Evolutionary conservation across 2,329 filamentous ascomycete species (phyloP), one percentile per base, ranked within the genome.

Genomic region (Aureobasidium lini): DNA sequence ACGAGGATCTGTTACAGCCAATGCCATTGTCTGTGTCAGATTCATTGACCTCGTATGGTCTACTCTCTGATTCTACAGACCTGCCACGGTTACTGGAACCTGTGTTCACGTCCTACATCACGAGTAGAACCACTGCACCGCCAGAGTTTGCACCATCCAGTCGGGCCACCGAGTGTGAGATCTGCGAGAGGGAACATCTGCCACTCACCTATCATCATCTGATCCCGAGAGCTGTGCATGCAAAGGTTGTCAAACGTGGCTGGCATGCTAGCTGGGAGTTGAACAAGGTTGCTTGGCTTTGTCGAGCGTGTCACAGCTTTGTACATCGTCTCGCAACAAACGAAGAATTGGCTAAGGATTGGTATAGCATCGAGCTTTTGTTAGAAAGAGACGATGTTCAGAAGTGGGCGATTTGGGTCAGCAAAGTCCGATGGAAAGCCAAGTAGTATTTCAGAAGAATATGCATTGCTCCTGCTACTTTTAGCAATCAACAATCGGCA

Each of bases 241-340:
- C 81, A 7, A 90, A 90, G 69, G 89, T 83, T 3, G 70, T 90
- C 40, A 90, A 88, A 76, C 78, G 89, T 43, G 87, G 87, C 1
- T 95, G 90, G 90, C 88, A 92, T 75, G 80, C 81, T 3, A 83
- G 84, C 63, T 88, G 89, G 71, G 82, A 85, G 73, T 71, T 95
- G 61, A 84, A 89, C 67, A 90, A 85, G 69, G 90, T 94, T 18
- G 90, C 90, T 11, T 95, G 90, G 90, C 73, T 95, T 64, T 95
- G 90, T 72, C 79, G 89, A 52, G 87, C 89, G 2, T 95, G 90
- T 67, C 90, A 95, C 76, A 83, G 81, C 43, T 91, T 90, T 69
- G 89, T 95, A 70, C 90, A 95, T 76, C 76, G 83, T 40, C 82
- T 91, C 68, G 86, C 84, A 36, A 79, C 75, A 4, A 90, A 94